Conservation (phyloP, 2,329 filamentous ascomycete genomes). For the Aspergillus hortae region DNA sequence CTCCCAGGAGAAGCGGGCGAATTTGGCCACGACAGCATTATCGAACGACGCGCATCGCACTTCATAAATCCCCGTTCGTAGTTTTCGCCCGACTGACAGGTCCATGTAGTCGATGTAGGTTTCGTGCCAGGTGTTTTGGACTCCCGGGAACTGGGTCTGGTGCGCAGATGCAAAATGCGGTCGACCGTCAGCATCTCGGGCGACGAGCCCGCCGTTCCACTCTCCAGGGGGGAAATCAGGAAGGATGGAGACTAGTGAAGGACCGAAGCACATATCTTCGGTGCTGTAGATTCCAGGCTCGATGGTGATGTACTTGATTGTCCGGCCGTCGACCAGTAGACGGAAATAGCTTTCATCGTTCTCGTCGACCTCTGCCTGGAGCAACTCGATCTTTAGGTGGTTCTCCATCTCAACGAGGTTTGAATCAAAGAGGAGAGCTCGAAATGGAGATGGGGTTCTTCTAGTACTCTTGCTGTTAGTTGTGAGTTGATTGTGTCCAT, state of each 20-base stretch:
- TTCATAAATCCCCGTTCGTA: slow-evolving; percentile 25
- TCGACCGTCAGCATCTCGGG: slow-evolving; percentile 11
- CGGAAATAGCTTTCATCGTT: slow-evolving; percentile 26
- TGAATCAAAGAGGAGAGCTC: not conserved
- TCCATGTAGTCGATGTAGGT: slow-evolving; percentile 21
- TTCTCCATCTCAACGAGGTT: slow-evolving; percentile 2
- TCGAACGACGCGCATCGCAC: slow-evolving; percentile 13
- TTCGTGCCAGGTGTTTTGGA: slow-evolving; percentile 22
- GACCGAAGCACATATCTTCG: slow-evolving; percentile 29
- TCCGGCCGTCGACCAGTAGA: slow-evolving; percentile 16
- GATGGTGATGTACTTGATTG: slow-evolving; percentile 29
- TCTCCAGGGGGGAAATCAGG: slow-evolving; percentile 23
- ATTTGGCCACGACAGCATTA: slow-evolving; percentile 30
- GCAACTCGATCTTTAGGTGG: slow-evolving; percentile 19
- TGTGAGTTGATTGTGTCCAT: no score
- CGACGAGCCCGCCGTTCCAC: slow-evolving; percentile 29
- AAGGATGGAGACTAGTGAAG: slow-evolving; percentile 20
- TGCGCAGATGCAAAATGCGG: slow-evolving; percentile 18
- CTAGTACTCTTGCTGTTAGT: no score
- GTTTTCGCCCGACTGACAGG: slow-evolving; percentile 15
- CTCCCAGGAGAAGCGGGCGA: slow-evolving; percentile 39
- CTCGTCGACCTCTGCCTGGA: slow-evolving; percentile 26
- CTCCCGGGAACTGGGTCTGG: slow-evolving; percentile 16
- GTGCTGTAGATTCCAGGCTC: slow-evolving; percentile 20
- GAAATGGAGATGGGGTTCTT: no score